A percentile compares a stretch with the other conserved stretches of the same genome.
These are phyloP conservation scores for Immersiporthe knoxdaviesiana DNA, from an alignment of 2,329 filamentous ascomycete genomes.

Conservation along the genomic window DNA sequence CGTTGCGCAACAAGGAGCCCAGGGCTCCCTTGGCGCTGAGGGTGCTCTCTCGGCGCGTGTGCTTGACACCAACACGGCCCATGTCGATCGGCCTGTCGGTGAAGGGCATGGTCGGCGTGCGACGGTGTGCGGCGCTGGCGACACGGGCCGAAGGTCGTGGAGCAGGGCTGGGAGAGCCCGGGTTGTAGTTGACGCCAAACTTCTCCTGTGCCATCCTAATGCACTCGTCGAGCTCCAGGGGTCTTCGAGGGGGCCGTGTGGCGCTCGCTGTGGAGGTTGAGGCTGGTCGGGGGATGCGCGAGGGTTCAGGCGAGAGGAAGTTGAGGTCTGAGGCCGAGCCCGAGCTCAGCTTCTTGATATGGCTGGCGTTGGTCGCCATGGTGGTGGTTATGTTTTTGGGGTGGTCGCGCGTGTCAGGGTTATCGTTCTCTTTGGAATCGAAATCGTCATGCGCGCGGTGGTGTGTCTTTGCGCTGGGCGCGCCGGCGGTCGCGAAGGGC, in stretches of 20 bases:
- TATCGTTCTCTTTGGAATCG: slow-evolving; percentile 31
- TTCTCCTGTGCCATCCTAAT: slow-evolving; percentile 28
- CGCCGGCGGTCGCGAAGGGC: slow-evolving; percentile 35
- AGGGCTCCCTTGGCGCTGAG: slow-evolving; percentile 28
- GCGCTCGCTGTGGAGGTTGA: slow-evolving; percentile 29
- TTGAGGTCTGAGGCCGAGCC: slow-evolving; percentile 33
- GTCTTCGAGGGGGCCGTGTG: slow-evolving; percentile 44
- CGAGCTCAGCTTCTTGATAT: slow-evolving; percentile 34
- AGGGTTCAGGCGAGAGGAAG: slow-evolving; percentile 30
- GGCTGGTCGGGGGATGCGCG: slow-evolving; percentile 38
- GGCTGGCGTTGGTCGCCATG: slow-evolving; percentile 22
- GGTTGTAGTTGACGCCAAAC: slow-evolving; percentile 32
- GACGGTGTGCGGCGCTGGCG: slow-evolving; percentile 5
- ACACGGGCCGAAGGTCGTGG: slow-evolving; percentile 47
- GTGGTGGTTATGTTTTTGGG: background rate
- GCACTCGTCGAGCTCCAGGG: slow-evolving; percentile 44
- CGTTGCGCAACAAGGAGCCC: slow-evolving; percentile 25
- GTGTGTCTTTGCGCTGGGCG: slow-evolving; percentile 1
- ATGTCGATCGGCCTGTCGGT: slow-evolving; percentile 34
- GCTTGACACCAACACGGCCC: slow-evolving; percentile 31
- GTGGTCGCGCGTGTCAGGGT: background rate
- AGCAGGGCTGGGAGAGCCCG: slow-evolving; percentile 56
- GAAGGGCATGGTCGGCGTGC: slow-evolving; percentile 27
- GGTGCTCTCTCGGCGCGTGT: slow-evolving; percentile 29
- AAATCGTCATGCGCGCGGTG: slow-evolving; percentile 20